Percentiles rank a stretch among this genome's conserved stretches.
Conservation (phyloP, 73 alveolate species). For the Paramecium primaurelia region DNA sequence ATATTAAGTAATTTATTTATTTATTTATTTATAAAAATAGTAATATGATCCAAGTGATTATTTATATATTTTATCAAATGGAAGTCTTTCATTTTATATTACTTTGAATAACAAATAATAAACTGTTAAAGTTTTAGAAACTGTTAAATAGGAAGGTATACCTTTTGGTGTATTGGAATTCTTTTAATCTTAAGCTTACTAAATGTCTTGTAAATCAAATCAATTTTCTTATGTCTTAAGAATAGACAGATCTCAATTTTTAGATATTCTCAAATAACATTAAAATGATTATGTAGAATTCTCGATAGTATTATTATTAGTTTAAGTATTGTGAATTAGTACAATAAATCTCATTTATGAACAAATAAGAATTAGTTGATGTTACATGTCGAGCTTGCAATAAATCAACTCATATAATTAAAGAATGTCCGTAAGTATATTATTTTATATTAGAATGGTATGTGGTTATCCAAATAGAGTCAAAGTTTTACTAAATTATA, state of each 20-base stretch:
- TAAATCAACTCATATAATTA: background rate
- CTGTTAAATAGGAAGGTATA: background rate
- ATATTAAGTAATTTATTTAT: background rate
- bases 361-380: background rate
- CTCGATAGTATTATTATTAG: background rate
- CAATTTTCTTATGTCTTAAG: conserved; percentile 6
- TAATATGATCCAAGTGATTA: background rate
- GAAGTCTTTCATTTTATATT: background rate
- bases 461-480: conserved; percentile 42
- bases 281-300: conserved; percentile 1
- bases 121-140: background rate
- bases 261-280: background rate
- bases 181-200: background rate
- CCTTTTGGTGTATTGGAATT: conserved; percentile 36
- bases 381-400: conserved; percentile 7
- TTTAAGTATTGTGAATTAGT: conserved; percentile 4
- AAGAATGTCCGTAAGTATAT: background rate
- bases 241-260: background rate
- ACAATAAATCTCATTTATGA: background rate
- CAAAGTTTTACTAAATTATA: background rate
- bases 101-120: background rate
- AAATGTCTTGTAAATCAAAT: conserved; percentile 16
- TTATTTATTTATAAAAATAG: background rate
- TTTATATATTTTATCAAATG: background rate
- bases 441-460: background rate